These are phyloP conservation scores for Sporothrix humicola DNA, from an alignment of 2,329 filamentous ascomycete species.

Conservation along the genomic window DNA sequence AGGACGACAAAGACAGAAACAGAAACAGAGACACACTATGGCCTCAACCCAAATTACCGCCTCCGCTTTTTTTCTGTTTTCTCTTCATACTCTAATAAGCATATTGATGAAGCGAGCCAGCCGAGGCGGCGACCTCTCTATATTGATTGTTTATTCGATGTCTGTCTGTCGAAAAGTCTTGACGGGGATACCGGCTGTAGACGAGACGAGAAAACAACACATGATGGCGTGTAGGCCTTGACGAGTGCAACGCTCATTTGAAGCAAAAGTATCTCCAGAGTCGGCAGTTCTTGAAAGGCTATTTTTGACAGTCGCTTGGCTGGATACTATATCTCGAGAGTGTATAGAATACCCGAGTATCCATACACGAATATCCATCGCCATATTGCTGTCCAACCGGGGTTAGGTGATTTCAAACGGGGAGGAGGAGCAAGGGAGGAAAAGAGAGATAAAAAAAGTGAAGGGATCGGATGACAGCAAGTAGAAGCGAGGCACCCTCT, in stretches of 20 bases:
- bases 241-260: neutral
- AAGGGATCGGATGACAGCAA: neutral
- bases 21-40: neutral
- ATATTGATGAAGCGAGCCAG: slow-evolving; percentile 10
- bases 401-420: slow-evolving; percentile 16
- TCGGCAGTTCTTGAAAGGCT: slow-evolving; percentile 1
- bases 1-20: no score
- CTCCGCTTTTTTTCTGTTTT: neutral
- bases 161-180: no score
- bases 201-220: neutral
- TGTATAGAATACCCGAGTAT: neutral
- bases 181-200: neutral
- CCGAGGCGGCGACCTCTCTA: neutral
- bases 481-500: slow-evolving; percentile 1
- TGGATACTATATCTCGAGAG: neutral
- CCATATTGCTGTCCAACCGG: slow-evolving; percentile 6
- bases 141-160: no score
- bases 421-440: neutral
- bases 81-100: no score
- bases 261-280: neutral
- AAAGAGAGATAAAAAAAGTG: neutral
- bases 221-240: neutral
- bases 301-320: neutral
- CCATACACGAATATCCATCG: no score
- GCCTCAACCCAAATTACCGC: neutral